Percentiles rank a stretch among this genome's conserved stretches.
These are phyloP conservation scores for Agaricus blazei DNA, from an alignment of 768 basidiomycete species.

Conservation along the genomic window DNA sequence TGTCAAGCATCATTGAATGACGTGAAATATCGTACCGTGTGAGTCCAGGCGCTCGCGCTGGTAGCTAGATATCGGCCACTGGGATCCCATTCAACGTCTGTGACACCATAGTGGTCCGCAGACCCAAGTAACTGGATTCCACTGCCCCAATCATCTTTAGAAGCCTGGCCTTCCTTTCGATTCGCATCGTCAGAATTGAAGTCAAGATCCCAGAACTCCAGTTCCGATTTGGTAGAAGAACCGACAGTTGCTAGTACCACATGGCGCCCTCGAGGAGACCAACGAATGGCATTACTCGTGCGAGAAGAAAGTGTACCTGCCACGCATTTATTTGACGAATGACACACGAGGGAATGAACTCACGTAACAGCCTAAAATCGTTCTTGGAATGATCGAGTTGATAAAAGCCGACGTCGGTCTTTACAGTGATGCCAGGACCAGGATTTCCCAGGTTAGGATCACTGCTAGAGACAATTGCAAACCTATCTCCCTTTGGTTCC, in stretches of 20 bases:
- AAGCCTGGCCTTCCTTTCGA: slow-evolving; percentile 44
- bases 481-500: slow-evolving; percentile 97
- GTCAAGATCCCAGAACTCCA: slow-evolving; percentile 99
- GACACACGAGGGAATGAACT: slow-evolving; percentile 19
- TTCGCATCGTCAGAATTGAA: slow-evolving; percentile 62
- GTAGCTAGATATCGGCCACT: slow-evolving; percentile 91
- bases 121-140: slow-evolving; percentile 82
- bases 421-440: slow-evolving; percentile 88
- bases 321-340: slow-evolving; percentile 8
- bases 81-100: slow-evolving; percentile 98
- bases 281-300: slow-evolving; percentile 90
- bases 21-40: slow-evolving; percentile 52
- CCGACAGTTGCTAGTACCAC: slow-evolving; percentile 95
- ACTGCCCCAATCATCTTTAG: slow-evolving; percentile 75
- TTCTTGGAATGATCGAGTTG: slow-evolving; percentile 90
- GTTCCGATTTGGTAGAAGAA: slow-evolving; percentile 90
- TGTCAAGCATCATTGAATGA: background rate
- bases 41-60: slow-evolving; percentile 92
- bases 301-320: slow-evolving; percentile 73
- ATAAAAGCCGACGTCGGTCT: slow-evolving; percentile 95
- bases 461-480: slow-evolving; percentile 89
- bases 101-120: slow-evolving; percentile 95
- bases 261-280: slow-evolving; percentile 96
- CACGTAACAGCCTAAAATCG: slow-evolving; percentile 88
- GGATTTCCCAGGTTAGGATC: slow-evolving; percentile 92